Percentiles rank a stretch among this genome's conserved stretches.
These are phyloP conservation scores for Clavulina sp. DNA, from an alignment of 768 basidiomycete species.

Conservation along the genomic window DNA sequence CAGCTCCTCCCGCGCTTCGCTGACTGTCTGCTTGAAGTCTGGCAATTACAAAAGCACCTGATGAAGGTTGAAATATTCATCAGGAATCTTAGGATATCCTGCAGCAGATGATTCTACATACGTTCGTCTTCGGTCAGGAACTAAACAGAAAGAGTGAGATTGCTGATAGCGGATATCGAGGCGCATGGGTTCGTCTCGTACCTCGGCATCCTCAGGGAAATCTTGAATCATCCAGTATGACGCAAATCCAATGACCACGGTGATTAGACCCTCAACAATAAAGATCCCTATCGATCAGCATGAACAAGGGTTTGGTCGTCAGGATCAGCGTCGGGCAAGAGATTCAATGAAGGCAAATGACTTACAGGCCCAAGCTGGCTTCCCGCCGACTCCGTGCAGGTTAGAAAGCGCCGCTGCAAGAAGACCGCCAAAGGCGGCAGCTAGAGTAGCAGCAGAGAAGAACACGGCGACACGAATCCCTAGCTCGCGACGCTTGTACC, in stretches of 20 bases:
- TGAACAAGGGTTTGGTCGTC: not conserved
- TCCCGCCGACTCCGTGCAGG: conserved; percentile 31
- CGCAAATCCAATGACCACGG: conserved; percentile 36
- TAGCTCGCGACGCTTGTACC: conserved; percentile 73
- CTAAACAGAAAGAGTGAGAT: too few species aligned
- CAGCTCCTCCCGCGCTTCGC: conserved; percentile 43
- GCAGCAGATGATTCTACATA: too few species aligned
- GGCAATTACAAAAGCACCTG: conserved; percentile 42
- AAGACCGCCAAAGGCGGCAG: conserved; percentile 64
- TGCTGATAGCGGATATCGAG: too few species aligned
- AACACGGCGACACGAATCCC: conserved; percentile 54
- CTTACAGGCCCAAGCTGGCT: not conserved
- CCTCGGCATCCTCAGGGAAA: conserved; percentile 37
- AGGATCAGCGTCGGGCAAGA: not conserved
- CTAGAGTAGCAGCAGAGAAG: conserved; percentile 62
- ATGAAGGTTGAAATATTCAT: too few species aligned
- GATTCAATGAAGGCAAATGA: not conserved
- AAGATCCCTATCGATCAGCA: conserved; percentile 1
- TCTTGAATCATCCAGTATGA: conserved; percentile 65
- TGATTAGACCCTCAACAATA: conserved; percentile 55
- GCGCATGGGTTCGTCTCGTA: not conserved
- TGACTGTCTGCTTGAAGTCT: conserved; percentile 48
- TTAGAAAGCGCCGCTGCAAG: conserved; percentile 35
- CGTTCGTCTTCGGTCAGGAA: conserved; percentile 52
- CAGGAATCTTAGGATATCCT: too few species aligned